phyloP scores from a whole-genome alignment of 306 rosid genomes.

The Alnus glutinosa region DNA sequence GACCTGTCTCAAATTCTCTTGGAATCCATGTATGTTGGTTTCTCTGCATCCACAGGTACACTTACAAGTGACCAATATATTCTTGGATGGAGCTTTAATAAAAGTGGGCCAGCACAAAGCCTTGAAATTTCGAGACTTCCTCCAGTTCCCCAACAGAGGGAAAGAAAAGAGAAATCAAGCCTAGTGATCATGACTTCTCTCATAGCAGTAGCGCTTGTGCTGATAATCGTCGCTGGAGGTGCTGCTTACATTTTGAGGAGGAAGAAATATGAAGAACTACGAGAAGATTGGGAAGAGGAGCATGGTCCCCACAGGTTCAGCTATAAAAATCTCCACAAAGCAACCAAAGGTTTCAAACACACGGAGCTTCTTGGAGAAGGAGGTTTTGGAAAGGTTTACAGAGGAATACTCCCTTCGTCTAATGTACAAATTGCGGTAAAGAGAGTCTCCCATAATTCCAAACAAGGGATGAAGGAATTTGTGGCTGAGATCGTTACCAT shows the following conservation, averaged over 20 bases:
- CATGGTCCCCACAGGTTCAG: constrained; percentile 39
- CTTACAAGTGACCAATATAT: constrained; percentile 18
- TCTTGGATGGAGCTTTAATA: constrained; percentile 41
- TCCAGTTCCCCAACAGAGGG: background rate
- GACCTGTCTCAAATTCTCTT: constrained; percentile 13
- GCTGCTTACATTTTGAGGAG: constrained; percentile 10
- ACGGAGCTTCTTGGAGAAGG: constrained; percentile 36
- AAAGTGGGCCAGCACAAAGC: constrained; percentile 34
- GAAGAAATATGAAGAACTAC: constrained; percentile 27
- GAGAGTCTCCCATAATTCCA: constrained; percentile 36
- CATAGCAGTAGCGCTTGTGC: background rate
- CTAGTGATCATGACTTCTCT: background rate
- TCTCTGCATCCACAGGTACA: constrained; percentile 36
- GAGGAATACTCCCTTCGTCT: constrained; percentile 29
- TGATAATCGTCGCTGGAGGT: background rate
- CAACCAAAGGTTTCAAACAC: constrained; percentile 42
- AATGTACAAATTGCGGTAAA: constrained; percentile 39
- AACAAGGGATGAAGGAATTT: constrained; percentile 46
- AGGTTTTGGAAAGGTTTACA: constrained; percentile 47
- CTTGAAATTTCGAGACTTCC: constrained; percentile 20
- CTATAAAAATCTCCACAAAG: constrained; percentile 29
- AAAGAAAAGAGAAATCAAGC: background rate
- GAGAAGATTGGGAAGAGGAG: constrained; percentile 43
- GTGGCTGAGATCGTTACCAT: constrained; percentile 39
- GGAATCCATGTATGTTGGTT: constrained; percentile 37